Evolutionary conservation across 208 protist species (phyloP).

Genomic region (Leishmania turanica): DNA sequence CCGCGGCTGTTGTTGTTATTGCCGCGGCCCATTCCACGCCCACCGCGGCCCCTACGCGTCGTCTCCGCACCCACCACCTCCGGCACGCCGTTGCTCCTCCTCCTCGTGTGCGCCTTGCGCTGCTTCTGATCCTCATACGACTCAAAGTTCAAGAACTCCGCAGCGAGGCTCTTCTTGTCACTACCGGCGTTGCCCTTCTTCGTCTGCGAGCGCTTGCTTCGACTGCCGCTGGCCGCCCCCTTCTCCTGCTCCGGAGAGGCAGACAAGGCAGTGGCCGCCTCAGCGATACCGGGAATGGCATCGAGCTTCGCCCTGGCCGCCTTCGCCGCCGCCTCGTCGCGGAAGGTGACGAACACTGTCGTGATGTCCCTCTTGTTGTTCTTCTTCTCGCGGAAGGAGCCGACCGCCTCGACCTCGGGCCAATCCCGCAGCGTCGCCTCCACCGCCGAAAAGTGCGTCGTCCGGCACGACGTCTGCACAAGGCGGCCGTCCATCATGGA

Average conservation of each 20-base stretch:
- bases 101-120: constrained; percentile 4
- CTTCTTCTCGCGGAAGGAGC: constrained; percentile 78
- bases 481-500: constrained; percentile 35
- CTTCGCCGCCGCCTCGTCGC: constrained; percentile 41
- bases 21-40: constrained; percentile 23
- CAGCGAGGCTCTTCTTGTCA: constrained; percentile 41
- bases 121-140: constrained; percentile 38
- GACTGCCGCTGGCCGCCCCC: constrained; percentile 16
- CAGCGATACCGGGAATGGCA: constrained; percentile 50
- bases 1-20: constrained; percentile 1
- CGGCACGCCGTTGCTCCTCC: constrained; percentile 3
- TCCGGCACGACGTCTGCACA: constrained; percentile 58
- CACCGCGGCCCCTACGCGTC: neutral
- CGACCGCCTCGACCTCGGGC: constrained; percentile 79
- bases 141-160: constrained; percentile 67
- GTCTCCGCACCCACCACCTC: neutral
- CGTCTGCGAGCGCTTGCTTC: constrained; percentile 13
- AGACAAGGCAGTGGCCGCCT: constrained; percentile 8
- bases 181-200: constrained; percentile 13
- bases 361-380: constrained; percentile 80
- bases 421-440: constrained; percentile 69
- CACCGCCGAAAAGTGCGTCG: constrained; percentile 66
- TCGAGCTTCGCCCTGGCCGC: constrained; percentile 37
- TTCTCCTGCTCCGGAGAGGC: constrained; percentile 20
- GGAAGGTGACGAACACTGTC: constrained; percentile 83